Base-by-base conservation (phyloP, 352 stramenopile genomes). In the Pythium diclinum region DNA sequence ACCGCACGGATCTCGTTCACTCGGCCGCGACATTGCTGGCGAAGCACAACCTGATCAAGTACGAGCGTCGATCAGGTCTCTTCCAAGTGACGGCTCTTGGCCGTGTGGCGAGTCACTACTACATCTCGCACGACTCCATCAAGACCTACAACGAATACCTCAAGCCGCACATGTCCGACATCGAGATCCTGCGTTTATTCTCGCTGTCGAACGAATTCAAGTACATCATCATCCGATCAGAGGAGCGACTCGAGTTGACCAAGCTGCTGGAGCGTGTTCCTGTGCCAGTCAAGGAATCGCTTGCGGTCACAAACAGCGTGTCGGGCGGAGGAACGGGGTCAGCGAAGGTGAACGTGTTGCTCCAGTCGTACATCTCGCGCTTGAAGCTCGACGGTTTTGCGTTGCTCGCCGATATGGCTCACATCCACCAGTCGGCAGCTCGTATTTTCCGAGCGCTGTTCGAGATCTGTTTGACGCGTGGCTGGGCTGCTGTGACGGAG, bases 111-210 rank as follows among this genome's bases (percentile, higher is more conserved):
- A 98, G 93, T 79, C 96, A 99, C 75, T 99, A 99, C 77, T 99
- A 99, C 80, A 97, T 99, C 63, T 96, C 89, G 2, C 95, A 99
- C 71, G 84, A 98, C 56, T 99, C 95, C 19, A 99, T 99, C 87
- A 91, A 95, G 48, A 95, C 96, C 28, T 99, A 99, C 81, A 99
- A 98, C 71, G 88, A 99, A 67, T 97, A 99, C 65, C 76, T 99
- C 63, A 98, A 98, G 72, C 97, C 97, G 3, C 97, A 97, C 66
- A 99, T 99, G 97, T 98, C 94, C n/a, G 97, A 99, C 69, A 99
- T 99, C 78, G 98, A 99, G 68, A 89, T 99, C 28, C 87, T 99
- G 57, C 86, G 97, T n/a, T 72, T 99, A 9, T 99, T 99, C 67
- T 98, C 94, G 36, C 87, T 99, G 51, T 99, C 96, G 58, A 96